Evolutionary conservation across 2,329 filamentous ascomycete species (phyloP), one percentile per base, ranked within the genome.

Genomic region (Ceratocystis eucalypticola): DNA sequence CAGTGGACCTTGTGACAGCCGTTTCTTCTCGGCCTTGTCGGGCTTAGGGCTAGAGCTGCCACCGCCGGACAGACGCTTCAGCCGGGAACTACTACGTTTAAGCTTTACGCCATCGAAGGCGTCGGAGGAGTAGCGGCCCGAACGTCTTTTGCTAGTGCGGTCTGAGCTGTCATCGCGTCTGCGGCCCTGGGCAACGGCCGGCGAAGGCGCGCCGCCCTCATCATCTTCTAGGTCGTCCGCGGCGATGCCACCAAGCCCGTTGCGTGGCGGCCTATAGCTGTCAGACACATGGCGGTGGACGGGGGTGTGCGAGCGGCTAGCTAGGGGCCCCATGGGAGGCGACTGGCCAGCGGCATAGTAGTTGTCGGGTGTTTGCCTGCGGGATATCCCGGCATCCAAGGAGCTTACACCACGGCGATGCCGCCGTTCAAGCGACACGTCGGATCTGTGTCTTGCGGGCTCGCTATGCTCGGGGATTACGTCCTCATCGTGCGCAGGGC

Each of bases 121-220:
- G 17, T 81, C 80, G 0, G 82, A 80, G 1, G 79, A 80, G 3
- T 74, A 74, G n/a, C 77, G 78, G 6, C 79, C 78, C 0, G 82
- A 81, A 62, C 78, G 79, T 61, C 78, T 75, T 46, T 76, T 74
- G 33, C 71, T 73, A 5, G 22, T 45, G 12, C 76, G 75, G n/a
- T 82, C 80, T 0, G 75, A 72, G 69, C 78, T 81, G 71, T 80
- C 74, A 69, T 78, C 81, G 72, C 80, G 77, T 30, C 80, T 77
- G 7, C 79, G 77, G 17, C 84, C 80, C 69, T 88, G 87, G 17
- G 85, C 80, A 6, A 91, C 80, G 0, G 86, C 80, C 0, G 88
- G 88, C 20, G 84, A 88, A 1, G 88, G 88, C 0, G 88, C 88
- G 15, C 84, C 85, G 20, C 89, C 86, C 25, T 88, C 83, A 1